Percentiles rank a stretch among this genome's conserved stretches.
phyloP scores from a whole-genome alignment of 2,329 filamentous ascomycete genomes.

The Phaeosphaeria sp. region DNA sequence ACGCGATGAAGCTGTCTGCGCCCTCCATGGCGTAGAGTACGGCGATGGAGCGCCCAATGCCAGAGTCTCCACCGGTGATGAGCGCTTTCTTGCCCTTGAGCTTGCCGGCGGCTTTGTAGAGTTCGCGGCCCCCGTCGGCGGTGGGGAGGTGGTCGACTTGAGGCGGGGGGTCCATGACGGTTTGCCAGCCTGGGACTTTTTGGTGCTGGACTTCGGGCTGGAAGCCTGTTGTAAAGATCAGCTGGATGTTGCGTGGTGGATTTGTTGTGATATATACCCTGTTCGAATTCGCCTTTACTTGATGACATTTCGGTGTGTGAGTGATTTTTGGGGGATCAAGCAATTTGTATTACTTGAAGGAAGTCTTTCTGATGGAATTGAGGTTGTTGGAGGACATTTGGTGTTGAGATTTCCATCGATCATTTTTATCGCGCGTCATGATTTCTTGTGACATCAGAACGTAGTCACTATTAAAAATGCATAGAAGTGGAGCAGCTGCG shows the following conservation, averaged over 20 bases:
- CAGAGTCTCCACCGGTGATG: constrained; percentile 82
- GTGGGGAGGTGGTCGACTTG: constrained; percentile 71
- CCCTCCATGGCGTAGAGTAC: constrained; percentile 84
- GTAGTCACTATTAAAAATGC: neutral
- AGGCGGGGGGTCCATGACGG: constrained; percentile 65
- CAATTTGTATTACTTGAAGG: neutral
- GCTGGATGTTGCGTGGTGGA: neutral
- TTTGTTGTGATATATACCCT: constrained; percentile 28
- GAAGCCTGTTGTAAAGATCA: constrained; percentile 48
- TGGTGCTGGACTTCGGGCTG: constrained; percentile 59
- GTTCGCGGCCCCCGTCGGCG: constrained; percentile 70
- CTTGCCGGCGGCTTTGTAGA: constrained; percentile 78
- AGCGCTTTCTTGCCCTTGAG: constrained; percentile 76
- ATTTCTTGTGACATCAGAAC: constrained; percentile 30
- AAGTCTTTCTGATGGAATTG: neutral
- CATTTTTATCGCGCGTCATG: constrained; percentile 18
- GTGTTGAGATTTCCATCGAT: constrained; percentile 2
- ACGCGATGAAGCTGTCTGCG: constrained; percentile 74
- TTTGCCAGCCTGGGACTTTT: constrained; percentile 60
- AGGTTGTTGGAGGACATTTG: neutral
- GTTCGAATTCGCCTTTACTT: constrained; percentile 46
- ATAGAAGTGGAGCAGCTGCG: constrained; percentile 19
- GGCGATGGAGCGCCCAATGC: constrained; percentile 78
- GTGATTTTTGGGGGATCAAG: neutral
- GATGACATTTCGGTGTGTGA: constrained; percentile 25